Evolutionary conservation across 2,329 filamentous ascomycete genomes (phyloP).

Genomic region (Sporothrix curviconia): DNA sequence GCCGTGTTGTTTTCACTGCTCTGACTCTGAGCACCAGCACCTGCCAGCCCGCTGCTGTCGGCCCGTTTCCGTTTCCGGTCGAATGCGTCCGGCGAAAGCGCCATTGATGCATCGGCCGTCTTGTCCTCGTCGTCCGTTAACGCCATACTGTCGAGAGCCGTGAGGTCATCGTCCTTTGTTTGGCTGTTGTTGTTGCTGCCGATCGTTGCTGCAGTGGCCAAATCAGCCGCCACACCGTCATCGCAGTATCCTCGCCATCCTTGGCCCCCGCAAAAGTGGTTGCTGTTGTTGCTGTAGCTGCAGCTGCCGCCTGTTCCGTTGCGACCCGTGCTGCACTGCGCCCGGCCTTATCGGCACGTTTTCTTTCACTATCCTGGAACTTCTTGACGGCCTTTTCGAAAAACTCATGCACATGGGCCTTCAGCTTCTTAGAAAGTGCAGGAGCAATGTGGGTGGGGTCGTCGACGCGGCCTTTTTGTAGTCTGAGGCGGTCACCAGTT

Average conservation of each 20-base stretch:
- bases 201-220: slow-evolving; percentile 18
- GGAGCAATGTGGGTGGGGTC: slow-evolving; percentile 69
- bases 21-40: neutral
- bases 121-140: slow-evolving; percentile 40
- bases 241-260: neutral
- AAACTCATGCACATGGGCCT: slow-evolving; percentile 75
- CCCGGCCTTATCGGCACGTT: slow-evolving; percentile 41
- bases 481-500: slow-evolving; percentile 86
- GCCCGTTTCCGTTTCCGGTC: slow-evolving; percentile 62
- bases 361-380: slow-evolving; percentile 60
- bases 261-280: neutral
- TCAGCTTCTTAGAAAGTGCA: slow-evolving; percentile 76
- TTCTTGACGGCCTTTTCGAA: slow-evolving; percentile 81
- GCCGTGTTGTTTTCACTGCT: neutral
- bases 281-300: too few relatives aligned
- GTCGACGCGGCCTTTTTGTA: slow-evolving; percentile 83
- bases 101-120: neutral
- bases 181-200: neutral
- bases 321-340: neutral
- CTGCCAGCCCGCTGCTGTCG: slow-evolving; percentile 27
- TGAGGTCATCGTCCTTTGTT: slow-evolving; percentile 21
- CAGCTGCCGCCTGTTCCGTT: neutral
- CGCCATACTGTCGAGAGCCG: slow-evolving; percentile 30
- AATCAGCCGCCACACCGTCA: too few relatives aligned
- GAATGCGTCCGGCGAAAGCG: slow-evolving; percentile 39